Conservation (phyloP, 1,139 yeast species). For the Geotrichum siamense region DNA sequence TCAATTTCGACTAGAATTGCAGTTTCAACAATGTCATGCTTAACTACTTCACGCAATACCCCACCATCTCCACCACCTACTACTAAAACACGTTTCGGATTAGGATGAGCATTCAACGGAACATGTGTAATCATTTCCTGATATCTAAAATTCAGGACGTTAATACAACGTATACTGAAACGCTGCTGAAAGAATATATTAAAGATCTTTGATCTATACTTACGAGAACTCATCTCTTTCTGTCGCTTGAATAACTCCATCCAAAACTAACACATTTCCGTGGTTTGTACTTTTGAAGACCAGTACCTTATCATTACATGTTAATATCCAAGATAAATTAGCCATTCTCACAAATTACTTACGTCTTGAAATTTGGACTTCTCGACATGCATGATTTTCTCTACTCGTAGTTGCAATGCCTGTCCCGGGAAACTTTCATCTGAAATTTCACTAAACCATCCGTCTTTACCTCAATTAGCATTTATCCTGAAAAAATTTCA, state of each 20-base stretch:
- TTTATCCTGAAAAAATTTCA: background rate
- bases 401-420: constrained; percentile 80
- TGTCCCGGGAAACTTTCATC: constrained; percentile 92
- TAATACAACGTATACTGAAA: too few species aligned
- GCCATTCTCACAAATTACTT: constrained; percentile 7
- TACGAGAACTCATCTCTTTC: constrained; percentile 86
- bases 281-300: constrained; percentile 82
- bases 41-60: constrained; percentile 83
- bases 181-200: background rate
- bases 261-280: constrained; percentile 87
- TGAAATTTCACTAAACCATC: constrained; percentile 88
- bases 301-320: constrained; percentile 37
- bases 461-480: constrained; percentile 40
- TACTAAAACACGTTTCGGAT: constrained; percentile 82
- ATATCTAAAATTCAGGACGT: constrained; percentile 36
- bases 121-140: constrained; percentile 94
- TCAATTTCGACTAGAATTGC: constrained; percentile 90
- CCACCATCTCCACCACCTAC: constrained; percentile 98
- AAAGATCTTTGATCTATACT: background rate
- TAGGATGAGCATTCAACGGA: constrained; percentile 82
- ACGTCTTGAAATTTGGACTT: constrained; percentile 80
- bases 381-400: constrained; percentile 71
- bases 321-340: background rate
- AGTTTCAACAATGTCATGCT: constrained; percentile 73
- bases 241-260: constrained; percentile 86